A percentile compares a stretch with the other conserved stretches of the same genome.
Evolutionary conservation across 2,329 filamentous ascomycete genomes (phyloP).

Genomic region (Apiospora aurea): DNA sequence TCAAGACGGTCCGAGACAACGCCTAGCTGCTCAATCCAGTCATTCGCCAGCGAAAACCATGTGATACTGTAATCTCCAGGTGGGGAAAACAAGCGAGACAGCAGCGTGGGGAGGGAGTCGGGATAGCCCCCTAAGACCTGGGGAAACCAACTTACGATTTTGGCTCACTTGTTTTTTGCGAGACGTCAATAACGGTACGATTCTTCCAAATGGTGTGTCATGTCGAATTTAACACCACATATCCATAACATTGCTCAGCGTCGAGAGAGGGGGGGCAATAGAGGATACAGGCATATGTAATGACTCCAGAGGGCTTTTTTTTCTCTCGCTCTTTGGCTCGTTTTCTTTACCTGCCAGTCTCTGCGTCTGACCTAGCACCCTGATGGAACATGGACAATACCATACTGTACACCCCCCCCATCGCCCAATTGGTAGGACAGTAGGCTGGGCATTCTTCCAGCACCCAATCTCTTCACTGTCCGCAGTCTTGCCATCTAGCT

Average conservation of each 20-base stretch:
- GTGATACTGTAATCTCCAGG: conserved; percentile 16
- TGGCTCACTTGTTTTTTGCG: neutral
- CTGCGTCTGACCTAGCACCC: neutral
- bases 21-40: conserved; percentile 21
- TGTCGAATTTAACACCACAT: no score
- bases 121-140: conserved; percentile 11
- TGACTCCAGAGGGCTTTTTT: neutral
- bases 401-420: neutral
- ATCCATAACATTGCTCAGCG: no score
- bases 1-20: conserved; percentile 21
- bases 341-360: neutral
- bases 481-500: neutral
- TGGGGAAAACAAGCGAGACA: conserved; percentile 22
- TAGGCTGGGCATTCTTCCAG: neutral
- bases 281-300: neutral
- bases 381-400: neutral
- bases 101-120: conserved; percentile 20
- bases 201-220: neutral
- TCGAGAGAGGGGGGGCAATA: neutral
- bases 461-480: neutral
- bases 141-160: conserved; percentile 9
- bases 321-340: neutral
- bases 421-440: neutral
- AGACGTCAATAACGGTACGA: neutral
- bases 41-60: neutral